phyloP scores from a whole-genome alignment of 768 basidiomycete species.

The Coprinopsis sp. region DNA sequence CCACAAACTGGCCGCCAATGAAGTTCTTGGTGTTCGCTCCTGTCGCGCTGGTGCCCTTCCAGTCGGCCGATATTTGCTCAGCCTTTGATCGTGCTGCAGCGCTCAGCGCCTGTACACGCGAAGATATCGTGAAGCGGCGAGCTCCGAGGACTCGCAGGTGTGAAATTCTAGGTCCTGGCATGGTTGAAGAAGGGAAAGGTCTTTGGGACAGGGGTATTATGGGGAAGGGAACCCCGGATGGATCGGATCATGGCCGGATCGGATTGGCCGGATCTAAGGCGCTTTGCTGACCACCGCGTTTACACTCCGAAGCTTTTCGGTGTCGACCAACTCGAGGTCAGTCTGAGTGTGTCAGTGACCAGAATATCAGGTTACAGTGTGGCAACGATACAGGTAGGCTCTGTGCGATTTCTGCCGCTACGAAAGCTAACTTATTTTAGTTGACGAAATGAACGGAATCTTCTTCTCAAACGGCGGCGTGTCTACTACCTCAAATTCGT shows the following conservation, averaged over 20 bases:
- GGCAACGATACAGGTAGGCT: no score
- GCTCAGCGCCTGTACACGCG: constrained; percentile 44
- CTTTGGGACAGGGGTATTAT: background rate
- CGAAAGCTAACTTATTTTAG: constrained; percentile 20
- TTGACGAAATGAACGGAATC: constrained; percentile 25
- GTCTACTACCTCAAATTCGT: constrained; percentile 29
- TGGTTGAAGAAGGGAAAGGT: constrained; percentile 16
- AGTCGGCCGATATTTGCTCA: constrained; percentile 64
- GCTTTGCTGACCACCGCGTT: constrained; percentile 1
- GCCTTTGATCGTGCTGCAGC: constrained; percentile 56
- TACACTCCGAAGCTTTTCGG: no score
- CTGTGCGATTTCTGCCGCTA: no score
- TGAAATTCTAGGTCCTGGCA: constrained; percentile 30
- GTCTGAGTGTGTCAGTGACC: constrained; percentile 3
- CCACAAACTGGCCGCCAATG: constrained; percentile 85
- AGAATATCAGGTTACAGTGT: background rate
- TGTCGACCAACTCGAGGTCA: no score
- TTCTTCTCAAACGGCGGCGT: constrained; percentile 26
- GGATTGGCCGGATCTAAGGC: background rate
- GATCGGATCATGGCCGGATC: background rate
- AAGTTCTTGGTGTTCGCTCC: constrained; percentile 92
- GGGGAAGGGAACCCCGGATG: background rate
- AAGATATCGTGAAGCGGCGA: constrained; percentile 42
- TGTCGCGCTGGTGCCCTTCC: constrained; percentile 82
- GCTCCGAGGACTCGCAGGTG: constrained; percentile 22